phyloP scores from a whole-genome alignment of 2,329 filamentous ascomycete genomes.

The Trichocomaceae sp. region DNA sequence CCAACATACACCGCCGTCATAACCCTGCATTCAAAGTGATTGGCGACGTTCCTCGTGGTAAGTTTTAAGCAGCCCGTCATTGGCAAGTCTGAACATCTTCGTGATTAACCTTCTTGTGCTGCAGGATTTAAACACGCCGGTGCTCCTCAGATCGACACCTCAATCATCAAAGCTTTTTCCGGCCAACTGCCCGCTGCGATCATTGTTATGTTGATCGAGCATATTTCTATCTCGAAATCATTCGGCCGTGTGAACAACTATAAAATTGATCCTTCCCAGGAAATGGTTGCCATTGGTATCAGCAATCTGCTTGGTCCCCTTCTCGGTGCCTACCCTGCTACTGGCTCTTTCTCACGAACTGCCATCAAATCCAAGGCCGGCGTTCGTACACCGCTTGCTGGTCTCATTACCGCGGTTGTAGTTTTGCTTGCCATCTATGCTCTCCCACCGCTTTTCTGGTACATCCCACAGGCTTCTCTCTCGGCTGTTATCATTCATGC shows the following conservation, averaged over 20 bases:
- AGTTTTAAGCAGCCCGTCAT: constrained; percentile 14
- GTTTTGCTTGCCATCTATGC: constrained; percentile 88
- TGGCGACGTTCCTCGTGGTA: constrained; percentile 68
- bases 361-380: constrained; percentile 97
- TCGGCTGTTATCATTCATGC: constrained; percentile 93
- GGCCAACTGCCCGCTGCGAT: constrained; percentile 74
- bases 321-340: constrained; percentile 84
- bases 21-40: constrained; percentile 68
- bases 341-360: constrained; percentile 91
- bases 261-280: constrained; percentile 88
- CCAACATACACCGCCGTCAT: constrained; percentile 61
- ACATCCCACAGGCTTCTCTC: constrained; percentile 75
- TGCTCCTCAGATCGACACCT: constrained; percentile 60
- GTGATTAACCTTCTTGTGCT: background rate
- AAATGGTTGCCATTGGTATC: constrained; percentile 89
- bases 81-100: background rate
- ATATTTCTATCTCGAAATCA: constrained; percentile 94
- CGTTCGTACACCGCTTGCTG: constrained; percentile 82
- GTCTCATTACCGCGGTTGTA: constrained; percentile 77
- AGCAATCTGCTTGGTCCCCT: constrained; percentile 87
- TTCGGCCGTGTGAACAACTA: constrained; percentile 97
- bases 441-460: constrained; percentile 82
- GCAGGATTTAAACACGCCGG: constrained; percentile 71
- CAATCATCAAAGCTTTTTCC: constrained; percentile 62
- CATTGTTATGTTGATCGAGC: constrained; percentile 93